Evolutionary conservation across 352 stramenopile genomes (phyloP), one percentile per base, ranked within the genome.

Genomic region (Albugo candida): DNA sequence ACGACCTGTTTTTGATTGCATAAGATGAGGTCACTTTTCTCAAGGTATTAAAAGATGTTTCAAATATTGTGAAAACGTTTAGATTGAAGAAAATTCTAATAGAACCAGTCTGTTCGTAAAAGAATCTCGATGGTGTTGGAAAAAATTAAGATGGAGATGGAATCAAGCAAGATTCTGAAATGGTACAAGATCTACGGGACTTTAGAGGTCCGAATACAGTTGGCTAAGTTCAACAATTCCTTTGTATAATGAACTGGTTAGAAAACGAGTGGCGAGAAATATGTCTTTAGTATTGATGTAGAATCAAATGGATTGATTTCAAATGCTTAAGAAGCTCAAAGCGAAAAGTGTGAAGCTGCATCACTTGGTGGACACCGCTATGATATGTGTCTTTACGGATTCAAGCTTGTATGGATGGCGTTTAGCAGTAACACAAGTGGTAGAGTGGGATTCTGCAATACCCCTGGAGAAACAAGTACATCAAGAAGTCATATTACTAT

Each of bases 1-100:
- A 65, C 19, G 49, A 65, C 36, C 17, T 70, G 3, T 3, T 42
- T 2, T 16, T 67, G 6, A 59, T 57, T 36, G 52, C 54, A 16
- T 34, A 38, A 0, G 39, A 58, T 27, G 49, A 59, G 8, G 52
- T 56, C 12, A 56, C 36, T 12, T 66, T 60, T 34, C 12, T 66
- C 1, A 27, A 41, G 0, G 59, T 58, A 14, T 49, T 62, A 0
- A 45, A 59, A 12, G 1, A 55, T 40, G 20, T 67, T 11, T 51
- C 66, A 13, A 19, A 40, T 12, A 36, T 69, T 0, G 1, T 58
- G 3, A 14, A 60, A 19, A 3, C 45, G 0, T 55, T 53, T 39
- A 53, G 51, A 12, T 34, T 59, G 2, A 64, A 62, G 42, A 21
- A 12, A 61, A 44, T 13, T 44, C 37, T 4, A 48, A 54, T 0